phyloP scores from a whole-genome alignment of 495 filamentous ascomycete genomes.

The Neurospora intermedia region DNA sequence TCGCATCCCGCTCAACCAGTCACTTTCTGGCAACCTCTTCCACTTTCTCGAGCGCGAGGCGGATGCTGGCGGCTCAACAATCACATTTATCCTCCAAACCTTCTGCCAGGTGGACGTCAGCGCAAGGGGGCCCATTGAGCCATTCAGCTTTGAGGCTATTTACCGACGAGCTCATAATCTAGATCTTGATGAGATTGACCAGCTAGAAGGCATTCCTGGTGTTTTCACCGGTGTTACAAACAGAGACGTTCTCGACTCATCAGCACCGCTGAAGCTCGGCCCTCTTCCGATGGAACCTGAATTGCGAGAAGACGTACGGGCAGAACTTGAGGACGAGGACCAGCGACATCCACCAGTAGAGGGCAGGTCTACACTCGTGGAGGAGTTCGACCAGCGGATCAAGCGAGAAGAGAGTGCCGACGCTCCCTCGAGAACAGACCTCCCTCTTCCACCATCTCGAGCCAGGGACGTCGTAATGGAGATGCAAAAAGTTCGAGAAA shows the following conservation, averaged over 20 bases:
- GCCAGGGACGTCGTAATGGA: constrained; percentile 87
- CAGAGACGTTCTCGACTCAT: constrained; percentile 48
- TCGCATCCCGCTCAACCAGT: constrained; percentile 70
- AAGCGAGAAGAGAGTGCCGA: constrained; percentile 87
- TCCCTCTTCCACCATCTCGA: constrained; percentile 76
- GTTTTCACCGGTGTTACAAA: constrained; percentile 79
- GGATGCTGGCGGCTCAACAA: constrained; percentile 63
- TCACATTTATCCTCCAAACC: constrained; percentile 64
- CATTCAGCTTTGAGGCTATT: constrained; percentile 72
- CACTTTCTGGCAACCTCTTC: constrained; percentile 67
- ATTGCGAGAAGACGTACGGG: constrained; percentile 67
- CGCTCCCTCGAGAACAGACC: constrained; percentile 58
- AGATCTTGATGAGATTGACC: constrained; percentile 56
- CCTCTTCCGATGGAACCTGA: constrained; percentile 69
- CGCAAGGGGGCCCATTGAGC: constrained; percentile 62
- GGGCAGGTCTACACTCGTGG: constrained; percentile 54
- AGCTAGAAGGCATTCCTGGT: constrained; percentile 90
- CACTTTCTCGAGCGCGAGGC: constrained; percentile 79
- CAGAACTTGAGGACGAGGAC: constrained; percentile 74
- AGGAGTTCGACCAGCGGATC: constrained; percentile 72
- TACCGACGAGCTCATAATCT: constrained; percentile 45
- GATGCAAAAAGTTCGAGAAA: constrained; percentile 87
- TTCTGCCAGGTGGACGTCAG: constrained; percentile 62
- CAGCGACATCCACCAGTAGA: constrained; percentile 52
- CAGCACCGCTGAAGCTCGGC: constrained; percentile 59